These are phyloP conservation scores for Cladosporium sp. DNA, from an alignment of 2,329 filamentous ascomycete genomes.

Conservation along the genomic window DNA sequence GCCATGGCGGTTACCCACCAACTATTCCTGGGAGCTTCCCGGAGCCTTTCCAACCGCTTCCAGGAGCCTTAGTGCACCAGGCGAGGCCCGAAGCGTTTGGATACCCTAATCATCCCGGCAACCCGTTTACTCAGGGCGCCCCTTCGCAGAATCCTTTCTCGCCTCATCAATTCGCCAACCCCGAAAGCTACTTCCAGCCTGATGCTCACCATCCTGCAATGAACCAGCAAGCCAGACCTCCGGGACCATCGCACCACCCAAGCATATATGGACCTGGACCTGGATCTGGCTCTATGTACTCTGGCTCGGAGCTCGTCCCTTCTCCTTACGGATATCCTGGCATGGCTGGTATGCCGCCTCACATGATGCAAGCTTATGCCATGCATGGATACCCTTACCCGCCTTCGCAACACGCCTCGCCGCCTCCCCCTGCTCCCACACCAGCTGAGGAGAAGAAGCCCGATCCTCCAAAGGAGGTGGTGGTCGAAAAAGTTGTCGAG, in stretches of 20 bases:
- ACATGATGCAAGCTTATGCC: conserved; percentile 12
- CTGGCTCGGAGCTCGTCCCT: conserved; percentile 33
- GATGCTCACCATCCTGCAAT: conserved; percentile 26
- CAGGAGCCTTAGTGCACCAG: conserved; percentile 35
- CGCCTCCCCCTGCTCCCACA: conserved; percentile 27
- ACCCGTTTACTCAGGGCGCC: conserved; percentile 42
- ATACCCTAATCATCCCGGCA: conserved; percentile 36
- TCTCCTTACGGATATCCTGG: conserved; percentile 29
- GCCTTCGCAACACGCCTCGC: conserved; percentile 30
- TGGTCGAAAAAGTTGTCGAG: conserved; percentile 25
- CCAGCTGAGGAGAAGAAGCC: conserved; percentile 9
- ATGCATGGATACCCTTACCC: conserved; percentile 22
- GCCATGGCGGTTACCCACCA: conserved; percentile 39
- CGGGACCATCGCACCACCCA: conserved; percentile 31
- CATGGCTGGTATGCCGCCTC: conserved; percentile 24
- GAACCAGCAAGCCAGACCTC: conserved; percentile 30
- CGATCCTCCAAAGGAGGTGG: conserved; percentile 28
- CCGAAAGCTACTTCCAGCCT: conserved; percentile 41
- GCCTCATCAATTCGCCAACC: conserved; percentile 30
- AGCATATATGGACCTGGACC: conserved; percentile 30
- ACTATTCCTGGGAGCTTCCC: conserved; percentile 33
- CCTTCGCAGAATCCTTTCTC: conserved; percentile 35
- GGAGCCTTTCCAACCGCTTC: conserved; percentile 31
- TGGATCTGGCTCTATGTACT: conserved; percentile 18
- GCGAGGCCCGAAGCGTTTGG: conserved; percentile 41